Base-by-base conservation (phyloP, 805 yeast genomes). In the Trichomonascus vanleenenianus region DNA sequence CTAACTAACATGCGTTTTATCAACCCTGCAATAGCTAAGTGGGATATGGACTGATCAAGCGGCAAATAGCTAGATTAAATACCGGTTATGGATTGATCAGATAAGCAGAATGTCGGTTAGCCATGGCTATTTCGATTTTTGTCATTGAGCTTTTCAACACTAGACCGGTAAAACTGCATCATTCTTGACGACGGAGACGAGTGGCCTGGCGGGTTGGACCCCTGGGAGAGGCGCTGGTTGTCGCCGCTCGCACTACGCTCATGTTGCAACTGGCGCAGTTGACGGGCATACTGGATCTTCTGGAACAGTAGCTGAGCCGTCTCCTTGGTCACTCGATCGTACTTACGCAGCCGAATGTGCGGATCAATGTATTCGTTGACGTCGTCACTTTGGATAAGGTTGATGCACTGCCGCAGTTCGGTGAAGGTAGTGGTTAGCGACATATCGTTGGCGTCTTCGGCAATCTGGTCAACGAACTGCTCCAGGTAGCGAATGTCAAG, bases 401-500 rank as follows among this genome's bases (percentile, higher is more conserved):
- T 81, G 25, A 91, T 78, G 46, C 83, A 76, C 65, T 91, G 97
- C 51, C 88, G 75, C 46, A 89, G 72, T 56, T 85, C 93, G 5
- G 79, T 72, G 53, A 87, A 83, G 40, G 91, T 83, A 8, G 87
- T 78, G 48, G 80, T 79, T 38, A 85, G 65, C 40, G 65, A 51
- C 44, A 47, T 62, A 42, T 59, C 63, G 20, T 59, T 62, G 27
- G 57, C 59, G 18, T 43, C 55, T 31, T 41, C 54, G 19, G 50
- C 61, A 14, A 63, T 50, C 32, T 63, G 61, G 12, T 59, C 50
- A n/a, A 71, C 60, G 42, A 67, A 64, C 30, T 56, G 56, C 60
- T 88, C 96, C 50, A 93, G 69, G 61, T 85, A 86, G n/a, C 69
- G 65, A 27, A 93, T 76, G 62, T 91, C 97, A 25, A 76, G 59